Evolutionary conservation across 768 basidiomycete species (phyloP).

Genomic region (Suillus plorans): DNA sequence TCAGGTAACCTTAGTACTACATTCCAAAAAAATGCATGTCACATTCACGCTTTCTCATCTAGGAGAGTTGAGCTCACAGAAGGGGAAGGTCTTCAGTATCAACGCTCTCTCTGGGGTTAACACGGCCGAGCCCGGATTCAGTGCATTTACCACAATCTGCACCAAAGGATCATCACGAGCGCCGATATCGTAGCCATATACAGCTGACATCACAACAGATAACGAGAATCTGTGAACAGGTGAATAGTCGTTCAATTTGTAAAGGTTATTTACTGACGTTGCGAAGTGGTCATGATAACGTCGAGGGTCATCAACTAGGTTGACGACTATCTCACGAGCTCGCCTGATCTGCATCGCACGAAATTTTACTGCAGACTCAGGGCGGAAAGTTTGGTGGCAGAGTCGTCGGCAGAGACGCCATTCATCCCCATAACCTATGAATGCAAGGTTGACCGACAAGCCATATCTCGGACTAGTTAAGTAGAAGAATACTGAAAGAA

Average conservation of each 20-base stretch:
- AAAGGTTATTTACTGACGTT: constrained; percentile 1
- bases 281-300: constrained; percentile 25
- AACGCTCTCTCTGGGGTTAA: constrained; percentile 8
- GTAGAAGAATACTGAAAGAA: neutral
- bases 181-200: constrained; percentile 3
- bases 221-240: constrained; percentile 1
- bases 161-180: constrained; percentile 5
- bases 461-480: constrained; percentile 4
- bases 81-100: constrained; percentile 2
- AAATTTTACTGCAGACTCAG: constrained; percentile 25
- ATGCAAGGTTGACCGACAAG: neutral
- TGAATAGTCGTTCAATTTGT: neutral
- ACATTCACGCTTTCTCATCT: neutral
- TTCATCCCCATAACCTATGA: constrained; percentile 4
- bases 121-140: neutral
- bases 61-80: constrained; percentile 2
- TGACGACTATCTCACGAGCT: constrained; percentile 24
- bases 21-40: neutral
- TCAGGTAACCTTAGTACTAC: constrained; percentile 4
- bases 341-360: constrained; percentile 25
- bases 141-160: neutral
- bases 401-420: constrained; percentile 32
- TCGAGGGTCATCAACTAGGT: constrained; percentile 27
- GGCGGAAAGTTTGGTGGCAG: constrained; percentile 39
- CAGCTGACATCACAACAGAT: constrained; percentile 6